Base-by-base conservation (phyloP, 1,284 basidiomycete genomes). In the Ganoderma meredithae region DNA sequence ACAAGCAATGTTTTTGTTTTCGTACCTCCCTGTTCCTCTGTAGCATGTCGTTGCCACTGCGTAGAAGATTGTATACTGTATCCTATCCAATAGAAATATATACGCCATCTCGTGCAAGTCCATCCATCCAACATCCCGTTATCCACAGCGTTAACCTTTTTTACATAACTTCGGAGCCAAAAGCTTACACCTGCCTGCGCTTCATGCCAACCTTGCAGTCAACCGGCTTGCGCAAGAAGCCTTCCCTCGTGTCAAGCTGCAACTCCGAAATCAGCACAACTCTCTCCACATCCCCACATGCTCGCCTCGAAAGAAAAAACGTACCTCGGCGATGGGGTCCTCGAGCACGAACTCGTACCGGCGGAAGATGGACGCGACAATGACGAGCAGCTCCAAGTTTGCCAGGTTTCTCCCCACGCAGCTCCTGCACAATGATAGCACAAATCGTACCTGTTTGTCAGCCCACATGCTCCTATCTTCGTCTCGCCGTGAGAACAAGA, bases 331-430 rank as follows among this genome's bases (percentile, higher is more conserved):
- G 59, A 84, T 82, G 19, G 88, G 85, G 31, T 85, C 77, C 75
- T 88, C 84, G 17, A 93, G 81, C 4, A 90, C 86, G 74, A 94
- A 88, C 67, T 94, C 85, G 75, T 90, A 95, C 47, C 91, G 84
- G 40, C 90, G 85, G 73, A 93, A 80, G 70, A 95, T 85, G 0
- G 92, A 92, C 19, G 90, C 84, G 65, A 94, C 81, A 74, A 95
- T 94, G 65, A 94, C 85, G 72, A 90, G 83, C 33, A 95, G 78
- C 76, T 95, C 91, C 82, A 95, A 83, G 69, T 82, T 86, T 4
- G 94, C 94, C 47, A 95, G 81, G 77, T 94, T 94, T 33, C 89
- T 84, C 9, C 91, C 90, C 49, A 93, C 89, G 75, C 92, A 94
- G 25, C 88, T 90, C 65, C 91, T 91, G 63, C 31, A 66, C n/a